Conservation (phyloP, 2,329 filamentous ascomycete genomes). For the Alternaria arbusti region DNA sequence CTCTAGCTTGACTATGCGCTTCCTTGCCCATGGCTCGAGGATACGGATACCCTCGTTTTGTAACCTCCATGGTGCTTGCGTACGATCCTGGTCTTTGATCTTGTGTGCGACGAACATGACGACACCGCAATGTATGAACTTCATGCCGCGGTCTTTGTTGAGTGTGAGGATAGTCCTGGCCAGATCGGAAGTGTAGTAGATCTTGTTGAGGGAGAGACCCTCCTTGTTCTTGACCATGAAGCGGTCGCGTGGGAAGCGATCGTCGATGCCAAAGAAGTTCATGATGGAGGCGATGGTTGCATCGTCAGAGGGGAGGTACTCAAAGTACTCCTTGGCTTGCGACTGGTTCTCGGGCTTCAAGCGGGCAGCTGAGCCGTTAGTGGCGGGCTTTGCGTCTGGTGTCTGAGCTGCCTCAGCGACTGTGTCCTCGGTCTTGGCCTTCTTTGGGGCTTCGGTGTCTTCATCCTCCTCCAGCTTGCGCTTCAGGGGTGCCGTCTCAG, state of each 20-base stretch:
- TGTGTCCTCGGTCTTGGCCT: constrained; percentile 39
- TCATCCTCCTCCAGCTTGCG: constrained; percentile 50
- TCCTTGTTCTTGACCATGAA: constrained; percentile 96
- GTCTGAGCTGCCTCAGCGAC: constrained; percentile 8
- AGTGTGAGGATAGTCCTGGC: constrained; percentile 82
- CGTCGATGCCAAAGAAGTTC: constrained; percentile 82
- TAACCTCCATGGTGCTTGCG: constrained; percentile 89
- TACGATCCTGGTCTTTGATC: constrained; percentile 96
- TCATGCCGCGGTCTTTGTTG: constrained; percentile 90
- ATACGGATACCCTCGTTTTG: constrained; percentile 94
- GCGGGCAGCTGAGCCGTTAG: constrained; percentile 31
- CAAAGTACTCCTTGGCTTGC: constrained; percentile 84
- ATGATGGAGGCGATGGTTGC: constrained; percentile 78
- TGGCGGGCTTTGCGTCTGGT: constrained; percentile 15
- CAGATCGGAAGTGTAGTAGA: constrained; percentile 91
- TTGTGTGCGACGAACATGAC: constrained; percentile 77
- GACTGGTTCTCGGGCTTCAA: constrained; percentile 56
- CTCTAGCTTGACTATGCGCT: constrained; percentile 77
- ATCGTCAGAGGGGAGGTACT: constrained; percentile 79
- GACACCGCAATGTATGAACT: constrained; percentile 95
- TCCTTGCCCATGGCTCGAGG: constrained; percentile 86
- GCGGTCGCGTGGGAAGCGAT: constrained; percentile 84
- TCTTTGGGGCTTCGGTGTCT: constrained; percentile 37
- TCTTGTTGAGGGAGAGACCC: constrained; percentile 87
- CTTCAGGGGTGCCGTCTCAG: constrained; percentile 40